phyloP scores from a whole-genome alignment of 306 rosid genomes.

The Quercus dentata region DNA sequence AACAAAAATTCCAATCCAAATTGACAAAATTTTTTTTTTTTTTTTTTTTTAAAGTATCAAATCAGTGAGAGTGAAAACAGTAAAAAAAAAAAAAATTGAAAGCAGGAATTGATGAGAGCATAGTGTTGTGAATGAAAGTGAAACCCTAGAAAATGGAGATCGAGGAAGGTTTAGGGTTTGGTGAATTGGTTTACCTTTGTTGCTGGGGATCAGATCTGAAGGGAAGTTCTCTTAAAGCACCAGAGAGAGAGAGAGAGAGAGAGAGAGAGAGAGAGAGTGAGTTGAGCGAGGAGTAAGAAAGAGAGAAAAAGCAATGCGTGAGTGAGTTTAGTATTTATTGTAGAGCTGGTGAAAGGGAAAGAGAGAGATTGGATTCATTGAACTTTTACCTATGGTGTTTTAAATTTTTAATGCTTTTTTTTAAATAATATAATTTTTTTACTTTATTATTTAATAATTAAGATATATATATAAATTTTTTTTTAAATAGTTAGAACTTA shows the following conservation, averaged over 20 bases:
- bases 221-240: constrained; percentile 7
- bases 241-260: not conserved
- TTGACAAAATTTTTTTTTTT: not conserved
- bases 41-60: not conserved
- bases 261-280: too few relatives aligned
- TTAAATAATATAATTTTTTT: too few relatives aligned
- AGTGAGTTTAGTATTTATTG: not conserved
- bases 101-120: constrained; percentile 1
- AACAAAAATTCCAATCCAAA: not conserved
- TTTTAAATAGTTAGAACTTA: too few relatives aligned
- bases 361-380: too few relatives aligned
- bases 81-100: too few relatives aligned
- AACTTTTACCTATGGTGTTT: too few relatives aligned
- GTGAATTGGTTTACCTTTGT: constrained; percentile 18
- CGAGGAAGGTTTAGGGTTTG: constrained; percentile 19
- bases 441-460: too few relatives aligned
- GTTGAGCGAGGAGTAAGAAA: not conserved
- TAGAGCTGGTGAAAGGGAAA: not conserved
- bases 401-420: too few relatives aligned
- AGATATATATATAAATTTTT: too few relatives aligned
- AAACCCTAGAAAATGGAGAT: constrained; percentile 22
- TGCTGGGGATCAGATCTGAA: constrained; percentile 33
- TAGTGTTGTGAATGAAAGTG: not conserved
- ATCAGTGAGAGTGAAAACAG: not conserved
- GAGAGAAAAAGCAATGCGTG: not conserved